Percentiles rank a stretch among this genome's conserved stretches.
Evolutionary conservation across 2,329 filamentous ascomycete species (phyloP).

Genomic region (Exophiala oligosperma): DNA sequence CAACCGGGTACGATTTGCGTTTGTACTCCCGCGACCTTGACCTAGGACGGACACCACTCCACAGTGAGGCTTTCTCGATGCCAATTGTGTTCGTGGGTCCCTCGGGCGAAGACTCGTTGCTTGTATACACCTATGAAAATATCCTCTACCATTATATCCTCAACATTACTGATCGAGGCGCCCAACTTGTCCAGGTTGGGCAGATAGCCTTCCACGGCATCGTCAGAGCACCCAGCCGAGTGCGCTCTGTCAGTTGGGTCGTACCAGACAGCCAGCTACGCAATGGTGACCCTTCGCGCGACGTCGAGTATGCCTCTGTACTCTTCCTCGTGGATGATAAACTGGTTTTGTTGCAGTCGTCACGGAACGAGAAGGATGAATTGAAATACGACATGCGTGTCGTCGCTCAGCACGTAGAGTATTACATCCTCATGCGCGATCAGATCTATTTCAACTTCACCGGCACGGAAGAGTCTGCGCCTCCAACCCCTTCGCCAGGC

Average conservation of each 20-base stretch:
- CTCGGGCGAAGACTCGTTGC: slow-evolving; percentile 87
- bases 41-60: slow-evolving; percentile 72
- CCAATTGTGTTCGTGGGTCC: slow-evolving; percentile 88
- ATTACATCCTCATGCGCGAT: slow-evolving; percentile 89
- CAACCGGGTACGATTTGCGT: slow-evolving; percentile 80
- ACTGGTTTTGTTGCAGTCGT: slow-evolving; percentile 85
- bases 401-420: slow-evolving; percentile 93
- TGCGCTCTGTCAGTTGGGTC: slow-evolving; percentile 93
- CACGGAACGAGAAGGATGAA: slow-evolving; percentile 75
- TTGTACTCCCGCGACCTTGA: slow-evolving; percentile 85
- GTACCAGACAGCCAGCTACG: slow-evolving; percentile 84
- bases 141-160: slow-evolving; percentile 94
- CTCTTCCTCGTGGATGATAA: slow-evolving; percentile 97
- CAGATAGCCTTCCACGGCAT: slow-evolving; percentile 98
- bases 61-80: slow-evolving; percentile 74
- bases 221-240: slow-evolving; percentile 86
- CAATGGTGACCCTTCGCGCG: slow-evolving; percentile 91
- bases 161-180: slow-evolving; percentile 65
- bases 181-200: slow-evolving; percentile 86
- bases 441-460: slow-evolving; percentile 58
- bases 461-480: slow-evolving; percentile 48
- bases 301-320: slow-evolving; percentile 90
- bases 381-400: slow-evolving; percentile 98
- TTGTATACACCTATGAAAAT: slow-evolving; percentile 98
- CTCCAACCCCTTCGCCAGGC: slow-evolving; percentile 51